Evolutionary conservation across 306 rosid genomes (phyloP).

Genomic region (Castanospermum australe): DNA sequence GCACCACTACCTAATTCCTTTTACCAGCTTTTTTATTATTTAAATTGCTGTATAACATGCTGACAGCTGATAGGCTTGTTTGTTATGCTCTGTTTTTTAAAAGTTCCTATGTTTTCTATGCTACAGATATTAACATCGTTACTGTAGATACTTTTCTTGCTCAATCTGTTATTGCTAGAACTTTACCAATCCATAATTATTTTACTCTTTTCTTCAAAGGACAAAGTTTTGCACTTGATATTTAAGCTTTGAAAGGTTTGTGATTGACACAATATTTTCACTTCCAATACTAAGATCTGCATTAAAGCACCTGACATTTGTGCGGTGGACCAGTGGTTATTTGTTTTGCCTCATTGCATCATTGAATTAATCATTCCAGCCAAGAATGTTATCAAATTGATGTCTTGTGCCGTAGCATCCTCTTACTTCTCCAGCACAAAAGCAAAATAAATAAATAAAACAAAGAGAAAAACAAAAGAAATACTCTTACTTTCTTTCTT

Average conservation of each 20-base stretch:
- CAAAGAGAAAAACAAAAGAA: not conserved
- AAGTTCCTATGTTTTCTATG: not conserved
- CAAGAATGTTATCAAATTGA: not conserved
- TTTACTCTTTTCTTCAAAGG: not conserved
- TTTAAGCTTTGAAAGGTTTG: not conserved
- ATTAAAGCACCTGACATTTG: not conserved
- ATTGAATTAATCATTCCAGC: not conserved
- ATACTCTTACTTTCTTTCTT: not conserved
- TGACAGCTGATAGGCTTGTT: slow-evolving; percentile 7
- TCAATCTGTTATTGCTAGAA: not conserved
- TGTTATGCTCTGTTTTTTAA: slow-evolving; percentile 9
- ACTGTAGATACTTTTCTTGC: slow-evolving; percentile 8
- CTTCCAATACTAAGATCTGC: not conserved
- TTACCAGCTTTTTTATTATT: not conserved
- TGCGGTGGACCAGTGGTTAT: not conserved
- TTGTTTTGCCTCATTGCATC: slow-evolving; percentile 15
- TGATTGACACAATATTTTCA: not conserved
- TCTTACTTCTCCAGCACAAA: not conserved
- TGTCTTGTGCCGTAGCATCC: not conserved
- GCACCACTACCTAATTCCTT: not conserved
- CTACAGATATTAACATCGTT: not conserved
- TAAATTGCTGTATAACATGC: not conserved
- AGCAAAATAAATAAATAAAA: slow-evolving; percentile 4
- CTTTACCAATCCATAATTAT: not conserved
- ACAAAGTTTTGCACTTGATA: not conserved